These are phyloP conservation scores for Thalassiosira hispida DNA, from an alignment of 352 stramenopile genomes.

Conservation along the genomic window DNA sequence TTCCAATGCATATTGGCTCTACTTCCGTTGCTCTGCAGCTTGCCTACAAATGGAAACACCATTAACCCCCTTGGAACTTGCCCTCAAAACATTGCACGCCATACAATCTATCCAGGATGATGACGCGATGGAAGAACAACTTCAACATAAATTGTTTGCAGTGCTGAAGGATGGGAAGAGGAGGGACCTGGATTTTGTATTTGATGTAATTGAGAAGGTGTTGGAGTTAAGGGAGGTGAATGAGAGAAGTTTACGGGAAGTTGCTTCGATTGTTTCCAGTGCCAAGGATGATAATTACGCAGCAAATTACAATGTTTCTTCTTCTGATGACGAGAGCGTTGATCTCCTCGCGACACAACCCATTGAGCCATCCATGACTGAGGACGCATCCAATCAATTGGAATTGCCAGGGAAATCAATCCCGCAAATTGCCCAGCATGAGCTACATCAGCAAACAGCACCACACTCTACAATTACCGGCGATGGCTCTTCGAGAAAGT, in stretches of 20 bases:
- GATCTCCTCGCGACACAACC: background rate
- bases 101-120: slow-evolving; percentile 23
- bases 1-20: slow-evolving; percentile 37
- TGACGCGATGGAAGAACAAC: slow-evolving; percentile 3
- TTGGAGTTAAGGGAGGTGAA: slow-evolving; percentile 16
- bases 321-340: slow-evolving; percentile 3
- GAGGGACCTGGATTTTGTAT: slow-evolving; percentile 44
- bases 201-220: slow-evolving; percentile 27
- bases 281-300: background rate
- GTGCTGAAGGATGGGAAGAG: slow-evolving; percentile 33
- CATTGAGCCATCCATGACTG: background rate
- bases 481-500: slow-evolving; percentile 5
- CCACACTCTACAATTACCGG: background rate
- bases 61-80: slow-evolving; percentile 27
- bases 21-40: slow-evolving; percentile 26
- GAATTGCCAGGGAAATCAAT: no score
- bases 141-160: slow-evolving; percentile 19
- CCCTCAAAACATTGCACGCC: slow-evolving; percentile 16
- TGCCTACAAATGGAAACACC: slow-evolving; percentile 34
- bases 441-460: background rate
- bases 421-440: background rate
- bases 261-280: background rate
- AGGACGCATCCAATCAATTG: slow-evolving; percentile 1
- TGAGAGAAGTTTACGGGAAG: slow-evolving; percentile 21
- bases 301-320: background rate